phyloP scores from a whole-genome alignment of 352 stramenopile genomes.

The Phytopythium delawarense region DNA sequence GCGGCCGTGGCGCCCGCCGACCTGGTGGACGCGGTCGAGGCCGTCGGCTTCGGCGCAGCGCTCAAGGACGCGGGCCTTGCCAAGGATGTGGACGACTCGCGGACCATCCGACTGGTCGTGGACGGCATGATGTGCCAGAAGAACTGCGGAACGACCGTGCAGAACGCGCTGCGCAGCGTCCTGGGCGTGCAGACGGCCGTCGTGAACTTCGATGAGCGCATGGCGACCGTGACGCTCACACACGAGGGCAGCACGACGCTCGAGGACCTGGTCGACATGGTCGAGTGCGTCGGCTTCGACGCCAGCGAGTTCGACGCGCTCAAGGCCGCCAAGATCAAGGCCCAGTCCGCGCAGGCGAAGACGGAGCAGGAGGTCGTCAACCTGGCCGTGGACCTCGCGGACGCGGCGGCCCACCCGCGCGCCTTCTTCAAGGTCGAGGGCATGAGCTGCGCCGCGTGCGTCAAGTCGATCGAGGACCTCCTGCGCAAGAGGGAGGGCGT shows the following conservation, averaged over 20 bases:
- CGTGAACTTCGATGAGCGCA: conserved; percentile 71
- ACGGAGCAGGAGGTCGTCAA: conserved; percentile 13
- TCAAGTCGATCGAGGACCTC: conserved; percentile 85
- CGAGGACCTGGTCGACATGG: conserved; percentile 68
- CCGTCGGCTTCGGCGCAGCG: conserved; percentile 68
- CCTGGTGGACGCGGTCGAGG: conserved; percentile 73
- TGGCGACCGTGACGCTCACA: conserved; percentile 52
- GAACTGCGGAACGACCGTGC: conserved; percentile 91
- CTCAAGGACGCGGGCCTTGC: conserved; percentile 18
- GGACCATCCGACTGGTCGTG: conserved; percentile 62
- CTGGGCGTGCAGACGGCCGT: conserved; percentile 62
- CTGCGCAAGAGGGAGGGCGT: conserved; percentile 58
- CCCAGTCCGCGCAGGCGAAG: conserved; percentile 31
- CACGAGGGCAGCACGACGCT: conserved; percentile 42
- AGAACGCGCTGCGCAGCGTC: conserved; percentile 80
- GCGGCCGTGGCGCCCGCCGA: conserved; percentile 33
- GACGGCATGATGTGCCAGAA: conserved; percentile 96
- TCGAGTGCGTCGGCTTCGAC: conserved; percentile 71
- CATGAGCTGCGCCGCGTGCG: conserved; percentile 85
- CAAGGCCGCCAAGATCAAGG: conserved; percentile 50
- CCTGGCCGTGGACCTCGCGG: conserved; percentile 22
- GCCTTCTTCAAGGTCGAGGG: conserved; percentile 82
- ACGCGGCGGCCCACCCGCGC: conserved; percentile 41
- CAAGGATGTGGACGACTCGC: conserved; percentile 14
- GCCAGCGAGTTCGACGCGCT: conserved; percentile 52